These are phyloP conservation scores for Nakazawaea sp. DNA, from an alignment of 805 yeast genomes.

Conservation along the genomic window DNA sequence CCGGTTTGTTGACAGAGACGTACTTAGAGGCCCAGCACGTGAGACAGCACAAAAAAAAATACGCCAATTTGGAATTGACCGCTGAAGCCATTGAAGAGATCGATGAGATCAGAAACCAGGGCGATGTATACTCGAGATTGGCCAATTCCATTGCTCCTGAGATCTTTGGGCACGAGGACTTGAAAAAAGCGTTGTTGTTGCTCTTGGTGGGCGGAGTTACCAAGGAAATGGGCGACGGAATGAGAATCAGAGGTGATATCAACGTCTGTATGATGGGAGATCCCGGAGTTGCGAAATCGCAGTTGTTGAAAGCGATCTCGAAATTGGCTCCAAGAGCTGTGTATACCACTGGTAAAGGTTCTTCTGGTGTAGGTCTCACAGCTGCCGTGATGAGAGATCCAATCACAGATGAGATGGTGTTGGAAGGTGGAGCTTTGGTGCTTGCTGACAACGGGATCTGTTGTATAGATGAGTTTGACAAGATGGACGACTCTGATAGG, in stretches of 20 bases:
- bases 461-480: conserved; percentile 98
- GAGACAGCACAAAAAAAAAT: conserved; percentile 83
- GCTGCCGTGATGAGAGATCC: conserved; percentile 99
- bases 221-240: conserved; percentile 91
- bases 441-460: conserved; percentile 97
- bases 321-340: conserved; percentile 95
- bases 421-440: conserved; percentile 97
- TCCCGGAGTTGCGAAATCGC: conserved; percentile 99
- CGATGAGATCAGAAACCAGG: conserved; percentile 44
- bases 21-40: conserved; percentile 84
- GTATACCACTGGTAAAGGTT: conserved; percentile 97
- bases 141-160: conserved; percentile 96
- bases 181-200: conserved; percentile 81
- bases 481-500: conserved; percentile 95
- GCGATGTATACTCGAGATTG: conserved; percentile 71
- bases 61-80: conserved; percentile 56
- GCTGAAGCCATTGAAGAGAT: conserved; percentile 52
- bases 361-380: conserved; percentile 97
- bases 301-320: conserved; percentile 81
- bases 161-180: conserved; percentile 89
- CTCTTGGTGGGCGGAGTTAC: conserved; percentile 93
- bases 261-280: conserved; percentile 97
- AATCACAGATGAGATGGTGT: conserved; percentile 96
- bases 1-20: conserved; percentile 92
- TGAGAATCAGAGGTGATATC: conserved; percentile 95